phyloP scores from a whole-genome alignment of 225 moss, liverwort and hornwort species.

The Sphagnum contortum region DNA sequence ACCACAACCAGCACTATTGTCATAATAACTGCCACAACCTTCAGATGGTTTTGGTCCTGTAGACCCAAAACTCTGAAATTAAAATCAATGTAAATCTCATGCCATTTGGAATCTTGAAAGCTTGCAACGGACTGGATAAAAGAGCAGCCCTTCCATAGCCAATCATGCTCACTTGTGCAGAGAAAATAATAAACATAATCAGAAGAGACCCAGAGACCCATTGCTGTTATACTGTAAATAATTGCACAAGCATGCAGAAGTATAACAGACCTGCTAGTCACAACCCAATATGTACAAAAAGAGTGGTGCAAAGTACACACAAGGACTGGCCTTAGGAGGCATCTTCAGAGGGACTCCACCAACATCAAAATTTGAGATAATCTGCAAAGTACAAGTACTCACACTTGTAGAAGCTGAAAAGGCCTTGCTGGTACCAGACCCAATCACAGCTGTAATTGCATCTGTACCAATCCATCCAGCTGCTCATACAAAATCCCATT shows the following conservation, averaged over 20 bases:
- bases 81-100: too few species aligned
- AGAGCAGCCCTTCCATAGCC: too few species aligned
- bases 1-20: constrained; percentile 50
- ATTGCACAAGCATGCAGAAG: too few species aligned
- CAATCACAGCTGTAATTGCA: constrained; percentile 60
- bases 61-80: background rate
- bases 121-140: too few species aligned
- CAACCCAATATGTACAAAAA: too few species aligned
- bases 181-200: background rate
- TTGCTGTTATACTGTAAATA: too few species aligned
- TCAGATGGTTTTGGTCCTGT: constrained; percentile 76
- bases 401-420: constrained; percentile 49
- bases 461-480: constrained; percentile 94
- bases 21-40: constrained; percentile 80
- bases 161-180: background rate
- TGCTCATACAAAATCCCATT: constrained; percentile 13
- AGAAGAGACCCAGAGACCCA: too few species aligned
- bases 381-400: background rate
- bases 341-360: background rate
- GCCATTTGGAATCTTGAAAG: too few species aligned
- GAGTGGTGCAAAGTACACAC: too few species aligned
- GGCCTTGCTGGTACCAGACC: constrained; percentile 45
- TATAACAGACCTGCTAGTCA: too few species aligned
- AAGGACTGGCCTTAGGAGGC: too few species aligned
- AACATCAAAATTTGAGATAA: background rate